A percentile compares a stretch with the other conserved stretches of the same genome.
Conservation (phyloP, 768 basidiomycete species). For the Steccherinum ochraceum region DNA sequence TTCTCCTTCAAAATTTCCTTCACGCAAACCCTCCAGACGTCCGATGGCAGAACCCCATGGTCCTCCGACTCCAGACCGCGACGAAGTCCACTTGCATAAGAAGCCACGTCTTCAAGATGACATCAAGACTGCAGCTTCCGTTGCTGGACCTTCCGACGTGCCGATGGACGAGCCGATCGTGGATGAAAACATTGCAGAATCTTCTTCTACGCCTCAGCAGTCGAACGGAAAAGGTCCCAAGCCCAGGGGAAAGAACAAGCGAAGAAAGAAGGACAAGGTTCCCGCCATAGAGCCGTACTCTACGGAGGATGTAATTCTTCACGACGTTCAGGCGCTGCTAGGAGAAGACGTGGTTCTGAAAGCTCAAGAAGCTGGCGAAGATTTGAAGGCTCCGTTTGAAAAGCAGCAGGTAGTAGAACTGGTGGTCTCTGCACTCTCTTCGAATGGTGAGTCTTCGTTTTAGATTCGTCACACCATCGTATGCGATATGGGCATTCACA, state of each 20-base stretch:
- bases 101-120: slow-evolving; percentile 20
- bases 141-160: background rate
- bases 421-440: slow-evolving; percentile 53
- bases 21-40: background rate
- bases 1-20: background rate
- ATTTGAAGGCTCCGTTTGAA: slow-evolving; percentile 55
- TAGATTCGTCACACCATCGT: too few relatives aligned
- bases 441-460: slow-evolving; percentile 33
- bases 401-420: slow-evolving; percentile 61
- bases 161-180: slow-evolving; percentile 5
- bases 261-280: slow-evolving; percentile 31
- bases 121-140: background rate
- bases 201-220: background rate
- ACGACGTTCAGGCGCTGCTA: slow-evolving; percentile 63
- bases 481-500: too few relatives aligned
- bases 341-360: slow-evolving; percentile 51
- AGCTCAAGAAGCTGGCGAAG: slow-evolving; percentile 39
- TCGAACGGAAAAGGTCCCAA: slow-evolving; percentile 6
- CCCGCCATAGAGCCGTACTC: slow-evolving; percentile 57
- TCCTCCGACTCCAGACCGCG: slow-evolving; percentile 8
- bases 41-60: slow-evolving; percentile 2
- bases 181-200: slow-evolving; percentile 2
- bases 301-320: slow-evolving; percentile 66
- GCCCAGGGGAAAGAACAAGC: slow-evolving; percentile 20
- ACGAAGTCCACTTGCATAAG: slow-evolving; percentile 22